A percentile compares a stretch with the other conserved stretches of the same genome.
These are phyloP conservation scores for Trichoderma gracile DNA, from an alignment of 2,329 filamentous ascomycete species.

Conservation along the genomic window DNA sequence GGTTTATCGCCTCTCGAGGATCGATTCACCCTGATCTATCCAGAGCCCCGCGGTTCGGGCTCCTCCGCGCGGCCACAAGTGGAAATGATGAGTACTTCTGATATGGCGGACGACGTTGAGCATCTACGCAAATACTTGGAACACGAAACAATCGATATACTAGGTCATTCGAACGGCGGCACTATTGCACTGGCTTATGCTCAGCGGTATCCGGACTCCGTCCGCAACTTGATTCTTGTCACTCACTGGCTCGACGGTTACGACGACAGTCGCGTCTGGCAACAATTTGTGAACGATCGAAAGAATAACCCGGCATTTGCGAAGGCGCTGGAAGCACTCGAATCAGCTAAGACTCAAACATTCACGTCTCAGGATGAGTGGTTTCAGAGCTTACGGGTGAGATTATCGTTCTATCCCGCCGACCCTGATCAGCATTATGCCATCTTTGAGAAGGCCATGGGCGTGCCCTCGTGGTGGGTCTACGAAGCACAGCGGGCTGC, in stretches of 20 bases:
- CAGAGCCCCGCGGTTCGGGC: conserved; percentile 1
- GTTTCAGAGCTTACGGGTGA: not conserved
- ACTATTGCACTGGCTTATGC: not conserved
- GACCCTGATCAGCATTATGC: conserved; percentile 1
- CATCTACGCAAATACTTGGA: not conserved
- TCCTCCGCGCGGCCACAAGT: not conserved
- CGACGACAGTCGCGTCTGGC: not conserved
- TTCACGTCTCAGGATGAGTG: not conserved
- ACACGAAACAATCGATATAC: not conserved
- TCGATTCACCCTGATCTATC: not conserved
- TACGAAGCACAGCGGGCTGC: not conserved
- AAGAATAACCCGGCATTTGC: not conserved
- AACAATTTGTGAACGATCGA: not conserved
- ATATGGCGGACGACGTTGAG: not conserved
- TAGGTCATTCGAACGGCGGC: not conserved
- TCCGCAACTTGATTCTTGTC: not conserved
- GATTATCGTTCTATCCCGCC: conserved; percentile 4
- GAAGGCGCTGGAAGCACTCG: not conserved
- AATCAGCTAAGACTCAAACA: not conserved
- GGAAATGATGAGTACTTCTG: not conserved
- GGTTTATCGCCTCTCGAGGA: not conserved
- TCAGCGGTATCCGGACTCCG: not conserved
- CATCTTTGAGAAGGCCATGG: conserved; percentile 2
- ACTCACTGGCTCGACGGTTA: conserved; percentile 1
- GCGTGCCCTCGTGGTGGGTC: not conserved